Base-by-base conservation (phyloP, 805 yeast genomes). In the Pichia manshurica region DNA sequence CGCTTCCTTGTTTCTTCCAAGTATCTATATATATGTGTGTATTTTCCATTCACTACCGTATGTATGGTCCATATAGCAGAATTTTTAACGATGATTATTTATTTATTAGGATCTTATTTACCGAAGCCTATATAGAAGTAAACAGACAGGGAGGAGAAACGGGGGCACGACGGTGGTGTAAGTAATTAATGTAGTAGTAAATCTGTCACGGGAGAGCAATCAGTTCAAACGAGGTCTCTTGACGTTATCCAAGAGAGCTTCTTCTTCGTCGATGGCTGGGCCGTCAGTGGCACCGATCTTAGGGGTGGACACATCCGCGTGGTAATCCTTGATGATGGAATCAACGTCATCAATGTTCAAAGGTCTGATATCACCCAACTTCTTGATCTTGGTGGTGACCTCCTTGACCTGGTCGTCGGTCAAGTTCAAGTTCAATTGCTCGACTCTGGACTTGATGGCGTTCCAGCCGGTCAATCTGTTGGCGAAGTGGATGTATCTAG, bases 381-480 rank as follows among this genome's bases (percentile, higher is more conserved):
- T 78, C 77, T 91, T 91, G 69, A 91, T 90, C 75, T 90, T 90
- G 59, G 78, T 75, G 32, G 99, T 91, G 54, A 93, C 96, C 66
- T 87, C 96, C 78, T 93, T 93, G 71, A 87, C 75, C 77, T 91
- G 97, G 57, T 82, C 91, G 65, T 91, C 99, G 43, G 93, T 81
- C 64, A 91, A 76, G 60, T 82, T 73, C 70, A 91, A 76, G 71
- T 93, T 90, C 71, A 91, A 79, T 72, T 91, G 99, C 67, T 91
- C 99, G 53, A 93, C 99, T 71, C 99, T 85, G 38, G 95, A 81
- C 75, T 91, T 91, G 78, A 91, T 91, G 47, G 98, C 98, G 70
- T 91, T 93, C 99, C 99, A 91, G 53, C 99, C 99, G 13, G 99
- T 91, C 63, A 91, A 77, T 65, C 98, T 83, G 78, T 91, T 91